Evolutionary conservation across 306 rosid genomes (phyloP), one percentile per base, ranked within the genome.

Genomic region (Datisca glomerata): DNA sequence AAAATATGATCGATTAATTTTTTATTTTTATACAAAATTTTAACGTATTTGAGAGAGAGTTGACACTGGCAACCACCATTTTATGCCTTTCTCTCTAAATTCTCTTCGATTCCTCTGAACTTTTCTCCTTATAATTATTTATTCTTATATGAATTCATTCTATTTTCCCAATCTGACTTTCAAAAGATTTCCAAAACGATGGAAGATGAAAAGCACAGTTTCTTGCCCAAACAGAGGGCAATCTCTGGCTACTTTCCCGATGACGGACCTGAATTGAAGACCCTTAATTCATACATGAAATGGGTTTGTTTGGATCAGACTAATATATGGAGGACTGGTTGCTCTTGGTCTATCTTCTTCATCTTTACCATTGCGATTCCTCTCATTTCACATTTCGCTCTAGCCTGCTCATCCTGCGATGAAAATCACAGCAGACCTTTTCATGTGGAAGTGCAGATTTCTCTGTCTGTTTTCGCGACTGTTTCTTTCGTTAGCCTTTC

Each of bases 251-350:
- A 56, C 35, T 24, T 54, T 8, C 6, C 12, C 20, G 13, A 29
- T 0, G 85, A 72, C 11, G 79, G 66, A 39, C 12, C 37, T 2
- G 81, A 80, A 18, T 25, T 72, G 23, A 70, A 46, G 54, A 69
- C 52, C 51, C 66, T 89, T 14, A 59, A 63, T 11, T 35, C 75
- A 6, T 76, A 63, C 36, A 62, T 83, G n/a, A 59, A 48, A 57
- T 80, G 93, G 83, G 38, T 83, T 12, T 83, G 70, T 49, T 67
- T 72, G 31, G 93, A 84, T 55, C 98, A 75, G 40, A 77, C 95
- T 2, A 76, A 60, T 39, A 0, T 41, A 0, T 63, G 59, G 60
- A 68, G 63, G 20, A 47, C 79, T 5, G 15, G 37, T 32, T 14
- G 77, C 5, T 83, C 98, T 1, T 89, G 95, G 79, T 63, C 77